Evolutionary conservation across 1,284 basidiomycete species (phyloP), one percentile per base, ranked within the genome.

Genomic region (Neolentinus lepideus): DNA sequence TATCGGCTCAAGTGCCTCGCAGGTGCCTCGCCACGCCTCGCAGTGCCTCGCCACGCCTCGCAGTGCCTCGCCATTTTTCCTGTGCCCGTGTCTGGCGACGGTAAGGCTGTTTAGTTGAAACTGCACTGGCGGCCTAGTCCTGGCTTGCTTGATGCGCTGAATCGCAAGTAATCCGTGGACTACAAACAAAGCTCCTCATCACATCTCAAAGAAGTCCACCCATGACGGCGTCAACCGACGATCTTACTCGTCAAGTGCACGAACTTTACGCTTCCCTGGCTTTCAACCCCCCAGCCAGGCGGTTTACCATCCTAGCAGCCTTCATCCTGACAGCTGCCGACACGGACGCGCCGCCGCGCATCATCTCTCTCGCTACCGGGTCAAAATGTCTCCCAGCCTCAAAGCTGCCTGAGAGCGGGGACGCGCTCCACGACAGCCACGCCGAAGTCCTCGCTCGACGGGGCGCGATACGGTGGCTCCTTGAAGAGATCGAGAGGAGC

Each of bases 401-500:
- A 1, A 77, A 78, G 51, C 74, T 93, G 0, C 84, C 91, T 0
- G 64, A 69, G 1, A 71, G 76, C n/a, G 95, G 94, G 0, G 91
- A 97, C 63, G 79, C 85, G 1, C 60, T 98, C 25, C 92, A 96
- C 65, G 94, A 98, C 64, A 85, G 81, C 51, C 94, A 98, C 68
- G 95, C 94, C 2, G 94, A 98, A 69, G 80, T 96, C 16, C 76
- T 97, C 14, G 92, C 92, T 0, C 77, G 92, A 26, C 78, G 95
- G 19, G 88, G 87, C 1, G 84, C 89, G 1, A 67, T 89, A 35
- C 78, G 84, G n/a, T 98, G 92, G 92, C 71, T 94, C 48, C 67
- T 94, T 25, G 80, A 85, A 53, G 87, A 95, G 66, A 75, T 88
- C 6, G 58, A 67, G 45, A 70, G 82, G 51, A 65, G 38, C 48